Percentiles rank a stretch among this genome's conserved stretches.
Evolutionary conservation across 2,329 filamentous ascomycete genomes (phyloP).

Genomic region (Neofusicoccum laricinum): DNA sequence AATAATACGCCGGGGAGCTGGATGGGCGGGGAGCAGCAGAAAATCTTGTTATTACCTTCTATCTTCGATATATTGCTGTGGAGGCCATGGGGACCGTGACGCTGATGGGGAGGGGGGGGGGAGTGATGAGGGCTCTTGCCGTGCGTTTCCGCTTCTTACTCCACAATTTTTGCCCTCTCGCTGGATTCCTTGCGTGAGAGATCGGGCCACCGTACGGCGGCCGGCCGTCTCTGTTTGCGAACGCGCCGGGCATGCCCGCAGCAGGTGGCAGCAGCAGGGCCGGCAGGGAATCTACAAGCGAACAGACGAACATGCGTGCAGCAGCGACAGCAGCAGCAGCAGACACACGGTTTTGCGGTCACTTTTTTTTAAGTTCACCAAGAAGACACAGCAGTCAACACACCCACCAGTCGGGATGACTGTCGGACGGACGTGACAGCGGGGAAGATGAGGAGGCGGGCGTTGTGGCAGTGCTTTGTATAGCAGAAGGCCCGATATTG

Average conservation of each 20-base stretch:
- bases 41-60: background rate
- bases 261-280: background rate
- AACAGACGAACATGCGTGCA: background rate
- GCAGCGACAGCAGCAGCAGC: background rate
- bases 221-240: background rate
- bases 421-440: background rate
- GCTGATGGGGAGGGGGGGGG: background rate
- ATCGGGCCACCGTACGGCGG: background rate
- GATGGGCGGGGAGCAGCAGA: background rate
- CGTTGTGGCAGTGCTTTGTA: slow-evolving; percentile 1
- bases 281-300: background rate
- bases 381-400: background rate
- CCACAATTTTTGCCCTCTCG: background rate
- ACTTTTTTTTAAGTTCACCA: background rate
- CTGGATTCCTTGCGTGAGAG: background rate
- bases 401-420: background rate
- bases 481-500: slow-evolving; percentile 8
- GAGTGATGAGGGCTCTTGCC: background rate
- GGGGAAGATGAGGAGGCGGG: background rate
- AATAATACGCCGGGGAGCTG: background rate
- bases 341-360: background rate
- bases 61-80: slow-evolving; percentile 1
- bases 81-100: background rate
- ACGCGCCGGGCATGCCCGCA: background rate
- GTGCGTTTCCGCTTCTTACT: background rate